These are phyloP conservation scores for Kappamyces sp. DNA, from an alignment of 192 early-diverging fungal genomes.

Conservation along the genomic window DNA sequence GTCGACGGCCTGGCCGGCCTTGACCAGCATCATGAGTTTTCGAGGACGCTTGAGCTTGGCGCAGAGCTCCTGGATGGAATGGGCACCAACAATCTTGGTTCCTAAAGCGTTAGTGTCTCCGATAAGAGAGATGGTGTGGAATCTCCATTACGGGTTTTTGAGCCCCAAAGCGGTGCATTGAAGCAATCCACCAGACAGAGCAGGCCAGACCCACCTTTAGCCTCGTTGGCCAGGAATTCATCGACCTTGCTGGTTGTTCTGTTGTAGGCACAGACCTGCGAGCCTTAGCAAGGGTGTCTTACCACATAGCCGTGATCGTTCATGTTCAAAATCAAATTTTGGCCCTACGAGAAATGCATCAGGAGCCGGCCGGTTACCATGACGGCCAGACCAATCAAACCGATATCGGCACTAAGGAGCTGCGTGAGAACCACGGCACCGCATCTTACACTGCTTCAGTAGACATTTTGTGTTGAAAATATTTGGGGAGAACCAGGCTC, in stretches of 20 bases:
- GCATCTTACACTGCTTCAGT: constrained; percentile 7
- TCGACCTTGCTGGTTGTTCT: constrained; percentile 92
- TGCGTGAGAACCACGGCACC: not conserved
- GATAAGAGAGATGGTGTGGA: not conserved
- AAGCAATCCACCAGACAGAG: not conserved
- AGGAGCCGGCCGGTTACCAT: constrained; percentile 61
- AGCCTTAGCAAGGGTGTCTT: not conserved
- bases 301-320: constrained; percentile 89
- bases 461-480: constrained; percentile 14
- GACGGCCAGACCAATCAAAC: constrained; percentile 98
- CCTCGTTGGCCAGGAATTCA: constrained; percentile 90
- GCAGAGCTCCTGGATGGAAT: constrained; percentile 90
- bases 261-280: constrained; percentile 87
- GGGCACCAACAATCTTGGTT: constrained; percentile 89
- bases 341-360: constrained; percentile 61
- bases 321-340: constrained; percentile 99
- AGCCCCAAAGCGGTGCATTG: not conserved
- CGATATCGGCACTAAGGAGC: constrained; percentile 80
- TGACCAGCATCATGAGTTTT: constrained; percentile 98
- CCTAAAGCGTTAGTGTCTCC: constrained; percentile 36
- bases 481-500: not conserved
- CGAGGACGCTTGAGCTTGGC: constrained; percentile 89
- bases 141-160: not conserved
- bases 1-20: constrained; percentile 92
- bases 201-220: constrained; percentile 66